A percentile compares a stretch with the other conserved stretches of the same genome.
Conservation (phyloP, 805 yeast genomes). For the Cyberlindnera petersonii region DNA sequence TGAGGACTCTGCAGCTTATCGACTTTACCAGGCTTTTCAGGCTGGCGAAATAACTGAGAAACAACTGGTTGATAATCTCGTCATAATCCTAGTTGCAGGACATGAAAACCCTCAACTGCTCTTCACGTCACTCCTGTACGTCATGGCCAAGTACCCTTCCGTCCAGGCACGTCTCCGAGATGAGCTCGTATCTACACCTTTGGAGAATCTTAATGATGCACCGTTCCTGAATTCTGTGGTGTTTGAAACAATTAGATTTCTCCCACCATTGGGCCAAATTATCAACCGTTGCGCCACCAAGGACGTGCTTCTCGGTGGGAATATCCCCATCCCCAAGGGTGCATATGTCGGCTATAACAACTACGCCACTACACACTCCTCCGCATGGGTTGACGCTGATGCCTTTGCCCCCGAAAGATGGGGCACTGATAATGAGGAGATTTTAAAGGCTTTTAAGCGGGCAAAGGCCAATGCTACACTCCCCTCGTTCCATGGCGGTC, state of each 20-base stretch:
- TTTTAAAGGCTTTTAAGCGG: constrained; percentile 36
- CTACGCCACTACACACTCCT: constrained; percentile 46
- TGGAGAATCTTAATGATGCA: constrained; percentile 15
- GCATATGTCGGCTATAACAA: constrained; percentile 54
- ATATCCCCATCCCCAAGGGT: constrained; percentile 44
- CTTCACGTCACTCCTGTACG: constrained; percentile 42
- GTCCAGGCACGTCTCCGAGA: constrained; percentile 33
- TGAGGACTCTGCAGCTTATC: constrained; percentile 38
- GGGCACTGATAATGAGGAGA: constrained; percentile 40
- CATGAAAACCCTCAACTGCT: constrained; percentile 60
- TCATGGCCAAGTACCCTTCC: constrained; percentile 40
- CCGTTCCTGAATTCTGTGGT: constrained; percentile 35
- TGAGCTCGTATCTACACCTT: constrained; percentile 9
- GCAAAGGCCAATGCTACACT: constrained; percentile 44
- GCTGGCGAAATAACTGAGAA: constrained; percentile 36
- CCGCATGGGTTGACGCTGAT: constrained; percentile 45
- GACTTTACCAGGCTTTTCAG: constrained; percentile 38
- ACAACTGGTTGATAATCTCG: constrained; percentile 51
- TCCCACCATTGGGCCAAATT: constrained; percentile 56
- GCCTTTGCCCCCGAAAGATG: constrained; percentile 47
- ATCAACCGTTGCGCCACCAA: constrained; percentile 45
- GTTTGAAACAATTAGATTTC: constrained; percentile 45
- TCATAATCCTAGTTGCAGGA: constrained; percentile 56
- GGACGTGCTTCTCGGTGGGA: constrained; percentile 36
- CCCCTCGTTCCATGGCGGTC: constrained; percentile 57